A percentile compares a stretch with the other conserved stretches of the same genome.
phyloP scores from a whole-genome alignment of 805 yeast species.

The Metschnikowia lachancei region DNA sequence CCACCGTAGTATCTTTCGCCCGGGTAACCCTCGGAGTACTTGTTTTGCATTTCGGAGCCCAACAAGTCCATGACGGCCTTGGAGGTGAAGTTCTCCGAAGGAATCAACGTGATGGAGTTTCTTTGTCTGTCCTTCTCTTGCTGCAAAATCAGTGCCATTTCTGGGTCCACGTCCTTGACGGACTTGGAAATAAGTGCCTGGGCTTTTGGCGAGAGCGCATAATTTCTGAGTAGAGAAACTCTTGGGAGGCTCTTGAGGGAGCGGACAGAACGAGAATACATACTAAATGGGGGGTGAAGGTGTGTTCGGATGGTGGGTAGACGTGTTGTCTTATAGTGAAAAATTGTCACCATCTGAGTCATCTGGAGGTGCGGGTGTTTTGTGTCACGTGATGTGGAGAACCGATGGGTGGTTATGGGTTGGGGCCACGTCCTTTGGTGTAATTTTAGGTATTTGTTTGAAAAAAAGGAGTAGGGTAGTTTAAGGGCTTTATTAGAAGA shows the following conservation, averaged over 20 bases:
- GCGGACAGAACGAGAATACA: slow-evolving; percentile 33
- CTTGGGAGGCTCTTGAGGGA: slow-evolving; percentile 23
- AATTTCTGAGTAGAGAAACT: slow-evolving; percentile 28
- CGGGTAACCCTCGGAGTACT: slow-evolving; percentile 98
- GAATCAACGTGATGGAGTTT: slow-evolving; percentile 87
- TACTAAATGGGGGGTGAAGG: slow-evolving; percentile 6
- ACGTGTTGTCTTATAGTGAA: slow-evolving; percentile 1
- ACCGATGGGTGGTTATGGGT: too few species aligned
- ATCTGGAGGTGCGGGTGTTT: too few species aligned
- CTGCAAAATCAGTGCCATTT: slow-evolving; percentile 73
- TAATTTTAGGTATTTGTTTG: too few species aligned
- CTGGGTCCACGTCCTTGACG: slow-evolving; percentile 73
- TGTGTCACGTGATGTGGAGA: too few species aligned
- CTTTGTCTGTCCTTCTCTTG: slow-evolving; percentile 83
- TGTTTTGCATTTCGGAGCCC: slow-evolving; percentile 96
- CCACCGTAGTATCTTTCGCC: slow-evolving; percentile 99
- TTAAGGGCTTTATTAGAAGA: too few species aligned
- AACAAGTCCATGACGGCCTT: slow-evolving; percentile 90
- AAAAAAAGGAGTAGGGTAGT: too few species aligned
- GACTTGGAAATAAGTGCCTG: slow-evolving; percentile 62
- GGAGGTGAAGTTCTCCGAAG: slow-evolving; percentile 95
- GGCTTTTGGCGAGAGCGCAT: slow-evolving; percentile 69
- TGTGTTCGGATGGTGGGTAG: neutral
- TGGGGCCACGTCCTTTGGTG: too few species aligned
- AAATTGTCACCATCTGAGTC: neutral